Base-by-base conservation (phyloP, 768 basidiomycete species). In the Clitopilus passeckerianus region DNA sequence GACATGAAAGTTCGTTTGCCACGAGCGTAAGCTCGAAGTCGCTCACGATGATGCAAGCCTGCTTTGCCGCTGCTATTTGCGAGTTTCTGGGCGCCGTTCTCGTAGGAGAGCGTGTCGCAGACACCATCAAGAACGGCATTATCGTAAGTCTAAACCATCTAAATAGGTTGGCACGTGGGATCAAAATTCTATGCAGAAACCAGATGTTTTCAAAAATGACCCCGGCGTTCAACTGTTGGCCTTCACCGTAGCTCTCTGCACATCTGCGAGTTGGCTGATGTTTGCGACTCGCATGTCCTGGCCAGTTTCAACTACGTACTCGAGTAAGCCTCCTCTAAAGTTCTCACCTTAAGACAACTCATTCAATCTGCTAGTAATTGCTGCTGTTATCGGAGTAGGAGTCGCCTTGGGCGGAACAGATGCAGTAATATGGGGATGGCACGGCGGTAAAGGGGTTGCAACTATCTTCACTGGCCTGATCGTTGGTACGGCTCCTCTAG, bases 231-330 rank as follows among this genome's bases (percentile, higher is more conserved):
- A 70, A 56, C 66, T 70, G 2, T 66, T 70, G 22, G 69, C 66
- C 33, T 70, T 70, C 53, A 63, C 62, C n/a, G 63, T 64, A 37
- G 69, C 69, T 8, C 60, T 70, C 15, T 54, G 61, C 10, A 60
- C 64, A 16, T 70, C 69, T 15, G 64, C 69, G 2, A 60, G 46
- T 24, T 70, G 69, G 69, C 60, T 70, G 18, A 65, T 65, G 57
- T 56, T 70, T 20, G 66, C 66, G 22, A 70, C 69, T 9, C 63
- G 64, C 23, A 4, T 66, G 23, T 70, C 69, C 5, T 70, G 69
- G 69, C 69, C 69, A 9, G 69, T 68, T 20, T 68, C 67, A 1
- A 70, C 67, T 34, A 68, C 69, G 24, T 70, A 68, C 35, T 68
- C 67, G 8, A 66, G 64, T 66, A 30, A 12, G 60, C 34, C 27